These are phyloP conservation scores for Thraustotheca clavata DNA, from an alignment of 352 stramenopile species.

Conservation along the genomic window DNA sequence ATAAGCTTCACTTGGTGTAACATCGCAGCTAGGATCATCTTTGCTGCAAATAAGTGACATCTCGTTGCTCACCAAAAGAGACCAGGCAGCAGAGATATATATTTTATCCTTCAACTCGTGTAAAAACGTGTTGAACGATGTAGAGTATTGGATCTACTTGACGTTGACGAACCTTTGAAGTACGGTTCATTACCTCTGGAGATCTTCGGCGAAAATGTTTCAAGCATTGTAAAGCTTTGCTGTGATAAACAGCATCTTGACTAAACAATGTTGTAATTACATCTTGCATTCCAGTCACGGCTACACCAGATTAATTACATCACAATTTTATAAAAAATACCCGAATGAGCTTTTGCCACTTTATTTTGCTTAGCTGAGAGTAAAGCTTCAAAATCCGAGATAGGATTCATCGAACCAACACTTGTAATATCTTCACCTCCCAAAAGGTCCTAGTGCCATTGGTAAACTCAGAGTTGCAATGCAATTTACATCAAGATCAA, in stretches of 20 bases:
- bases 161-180: background rate
- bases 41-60: conserved; percentile 45
- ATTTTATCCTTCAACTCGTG: conserved; percentile 35
- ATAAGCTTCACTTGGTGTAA: conserved; percentile 36
- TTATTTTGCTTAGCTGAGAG: conserved; percentile 31
- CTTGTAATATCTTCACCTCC: conserved; percentile 49
- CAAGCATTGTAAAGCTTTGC: conserved; percentile 63
- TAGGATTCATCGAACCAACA: conserved; percentile 78
- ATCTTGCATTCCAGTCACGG: conserved; percentile 56
- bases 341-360: conserved; percentile 25
- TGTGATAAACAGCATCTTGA: conserved; percentile 37
- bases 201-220: conserved; percentile 61
- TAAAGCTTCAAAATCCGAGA: conserved; percentile 72
- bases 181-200: background rate
- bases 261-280: conserved; percentile 59
- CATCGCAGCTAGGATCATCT: conserved; percentile 48
- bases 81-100: conserved; percentile 42
- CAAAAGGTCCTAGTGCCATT: conserved; percentile 39
- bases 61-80: conserved; percentile 39
- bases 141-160: conserved; percentile 55
- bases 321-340: background rate
- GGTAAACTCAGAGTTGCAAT: background rate
- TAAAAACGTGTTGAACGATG: conserved; percentile 68
- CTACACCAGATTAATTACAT: conserved; percentile 27
- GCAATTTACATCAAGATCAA: conserved; percentile 39